Evolutionary conservation across 805 yeast genomes (phyloP), one percentile per base, ranked within the genome.

Genomic region (Lachancea lanzarotensis): DNA sequence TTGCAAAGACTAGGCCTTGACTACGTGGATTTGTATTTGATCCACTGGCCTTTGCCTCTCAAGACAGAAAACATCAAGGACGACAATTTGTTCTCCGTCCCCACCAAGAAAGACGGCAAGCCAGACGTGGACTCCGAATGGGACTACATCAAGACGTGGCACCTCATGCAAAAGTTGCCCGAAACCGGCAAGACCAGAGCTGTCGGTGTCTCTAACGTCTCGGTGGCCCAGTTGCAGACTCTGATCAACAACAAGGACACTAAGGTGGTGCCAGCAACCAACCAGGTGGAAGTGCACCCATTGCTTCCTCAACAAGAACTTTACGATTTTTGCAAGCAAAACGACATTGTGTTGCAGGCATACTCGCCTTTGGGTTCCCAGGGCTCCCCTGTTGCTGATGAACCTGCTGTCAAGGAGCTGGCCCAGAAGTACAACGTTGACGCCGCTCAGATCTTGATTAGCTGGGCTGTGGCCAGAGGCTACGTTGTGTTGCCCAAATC

Each of bases 221-320:
- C 84, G 16, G 65, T 74, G 27, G 72, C 68, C 45, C 74, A 76
- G 51, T 58, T 82, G 49, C 66, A 74, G 46, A 70, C 64, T 41
- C 66, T 85, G 48, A 69, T 83, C 43, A 65, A 64, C n/a, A 59
- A 70, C 45, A 72, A 76, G 42, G 72, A 70, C 38, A 74, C 73
- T 45, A 75, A 67, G 36, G 60, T 76, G 40, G 73, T 71, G 29
- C 95, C 95, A 6, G 88, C 77, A 11, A 77, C 72, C 37, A 78
- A 81, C 66, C 95, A 87, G 70, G 73, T 84, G 48, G 95, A 87
- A 68, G 66, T 79, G 32, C 95, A 86, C 63, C 88, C 90, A 38
- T 73, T 73, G 51, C 70, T 82, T 47, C 85, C 85, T 38, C 90
- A 84, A 62, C 66, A 62, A 7, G 79, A 79, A 51, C 68, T 85